Conservation (phyloP, 2,329 filamentous ascomycete species). For the Pyricularia grisea region DNA sequence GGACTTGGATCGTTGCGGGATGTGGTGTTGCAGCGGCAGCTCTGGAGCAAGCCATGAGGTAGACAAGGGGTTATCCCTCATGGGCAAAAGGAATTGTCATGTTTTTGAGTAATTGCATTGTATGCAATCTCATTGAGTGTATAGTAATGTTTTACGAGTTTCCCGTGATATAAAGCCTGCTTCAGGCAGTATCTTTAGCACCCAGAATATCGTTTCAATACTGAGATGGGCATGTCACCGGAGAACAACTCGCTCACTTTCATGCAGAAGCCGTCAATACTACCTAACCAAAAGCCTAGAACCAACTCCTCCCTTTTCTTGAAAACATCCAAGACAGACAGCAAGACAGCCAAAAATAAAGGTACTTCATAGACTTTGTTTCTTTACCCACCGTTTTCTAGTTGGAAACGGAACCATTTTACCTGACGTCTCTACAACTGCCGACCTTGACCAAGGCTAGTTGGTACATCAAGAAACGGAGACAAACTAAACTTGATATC, state of each 20-base stretch:
- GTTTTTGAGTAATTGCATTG: neutral
- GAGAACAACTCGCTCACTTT: neutral
- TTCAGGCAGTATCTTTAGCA: neutral
- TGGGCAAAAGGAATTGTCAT: neutral
- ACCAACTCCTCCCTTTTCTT: neutral
- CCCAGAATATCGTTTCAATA: neutral
- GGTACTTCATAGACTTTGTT: neutral
- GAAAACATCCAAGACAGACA: neutral
- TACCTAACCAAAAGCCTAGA: neutral
- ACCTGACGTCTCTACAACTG: neutral
- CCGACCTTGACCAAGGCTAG: neutral
- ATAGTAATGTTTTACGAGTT: neutral
- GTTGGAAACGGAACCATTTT: neutral
- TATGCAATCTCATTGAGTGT: neutral
- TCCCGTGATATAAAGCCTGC: neutral
- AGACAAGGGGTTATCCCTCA: neutral
- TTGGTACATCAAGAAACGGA: no score
- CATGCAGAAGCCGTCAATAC: neutral
- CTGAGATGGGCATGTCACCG: neutral
- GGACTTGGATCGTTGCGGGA: constrained; percentile 43
- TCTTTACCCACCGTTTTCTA: neutral
- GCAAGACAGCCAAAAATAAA: neutral
- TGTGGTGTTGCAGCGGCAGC: constrained; percentile 37
- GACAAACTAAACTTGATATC: no score
- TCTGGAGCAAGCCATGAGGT: constrained; percentile 23